Evolutionary conservation across 1,284 basidiomycete species (phyloP).

Genomic region (Melampsora americana): DNA sequence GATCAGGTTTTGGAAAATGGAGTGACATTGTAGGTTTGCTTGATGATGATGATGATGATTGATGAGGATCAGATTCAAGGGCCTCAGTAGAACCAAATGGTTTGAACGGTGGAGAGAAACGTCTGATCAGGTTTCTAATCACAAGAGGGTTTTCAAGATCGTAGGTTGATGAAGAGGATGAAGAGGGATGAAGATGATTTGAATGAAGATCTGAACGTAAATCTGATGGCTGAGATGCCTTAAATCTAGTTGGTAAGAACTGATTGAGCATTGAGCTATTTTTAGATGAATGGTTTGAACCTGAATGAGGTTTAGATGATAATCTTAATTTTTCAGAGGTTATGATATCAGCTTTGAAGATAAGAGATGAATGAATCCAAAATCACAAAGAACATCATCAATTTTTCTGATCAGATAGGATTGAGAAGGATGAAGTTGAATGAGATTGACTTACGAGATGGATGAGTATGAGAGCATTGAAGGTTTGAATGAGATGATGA

Average conservation of each 20-base stretch:
- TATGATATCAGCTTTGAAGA: too few species aligned
- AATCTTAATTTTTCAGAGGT: neutral
- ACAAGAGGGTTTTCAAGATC: slow-evolving; percentile 1
- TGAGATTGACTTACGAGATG: neutral
- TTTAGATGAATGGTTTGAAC: neutral
- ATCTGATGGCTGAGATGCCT: neutral
- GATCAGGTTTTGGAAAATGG: neutral
- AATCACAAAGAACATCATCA: too few species aligned
- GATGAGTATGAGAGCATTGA: slow-evolving; percentile 8
- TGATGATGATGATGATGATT: neutral
- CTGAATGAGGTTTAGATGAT: neutral
- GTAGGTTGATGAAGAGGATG: neutral
- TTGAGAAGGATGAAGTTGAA: neutral
- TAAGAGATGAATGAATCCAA: too few species aligned
- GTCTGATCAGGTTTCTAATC: slow-evolving; percentile 15
- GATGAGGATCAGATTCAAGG: slow-evolving; percentile 21
- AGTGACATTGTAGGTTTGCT: neutral
- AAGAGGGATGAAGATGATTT: neutral
- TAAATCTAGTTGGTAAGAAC: neutral
- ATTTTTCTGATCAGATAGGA: too few species aligned
- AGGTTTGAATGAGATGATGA: neutral
- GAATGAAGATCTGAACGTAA: neutral
- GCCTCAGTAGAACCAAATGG: slow-evolving; percentile 15
- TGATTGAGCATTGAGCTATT: slow-evolving; percentile 11
- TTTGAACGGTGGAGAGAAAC: slow-evolving; percentile 32